Percentiles rank a stretch among this genome's conserved stretches.
phyloP scores from a whole-genome alignment of 2,329 filamentous ascomycete genomes.

The Aulographum hederae region DNA sequence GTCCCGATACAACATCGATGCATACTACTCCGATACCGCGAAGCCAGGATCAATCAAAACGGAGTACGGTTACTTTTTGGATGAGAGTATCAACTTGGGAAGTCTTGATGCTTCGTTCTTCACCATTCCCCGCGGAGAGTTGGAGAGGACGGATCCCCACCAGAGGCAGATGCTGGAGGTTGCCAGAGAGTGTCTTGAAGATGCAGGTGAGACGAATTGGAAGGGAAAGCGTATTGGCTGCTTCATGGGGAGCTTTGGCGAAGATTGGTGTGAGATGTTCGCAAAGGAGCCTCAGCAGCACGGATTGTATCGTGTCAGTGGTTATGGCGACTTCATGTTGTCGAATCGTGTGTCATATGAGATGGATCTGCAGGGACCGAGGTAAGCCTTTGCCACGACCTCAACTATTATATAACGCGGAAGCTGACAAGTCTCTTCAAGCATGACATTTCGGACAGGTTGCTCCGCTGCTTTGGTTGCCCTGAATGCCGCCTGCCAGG shows the following conservation, averaged over 20 bases:
- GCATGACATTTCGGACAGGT: constrained; percentile 14
- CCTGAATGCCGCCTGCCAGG: constrained; percentile 20
- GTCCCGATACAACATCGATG: constrained; percentile 2
- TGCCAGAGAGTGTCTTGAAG: constrained; percentile 2
- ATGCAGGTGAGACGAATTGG: background rate
- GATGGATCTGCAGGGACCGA: constrained; percentile 9
- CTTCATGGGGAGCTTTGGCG: background rate
- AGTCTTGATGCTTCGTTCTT: constrained; percentile 4
- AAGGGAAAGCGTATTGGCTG: constrained; percentile 1
- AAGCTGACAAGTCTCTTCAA: constrained; percentile 1
- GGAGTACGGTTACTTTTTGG: constrained; percentile 1
- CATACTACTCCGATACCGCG: background rate
- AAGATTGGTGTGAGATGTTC: background rate
- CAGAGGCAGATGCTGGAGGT: constrained; percentile 3
- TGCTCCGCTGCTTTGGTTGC: constrained; percentile 20
- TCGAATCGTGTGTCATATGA: constrained; percentile 13
- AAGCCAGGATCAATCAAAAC: background rate
- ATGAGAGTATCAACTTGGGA: constrained; percentile 1
- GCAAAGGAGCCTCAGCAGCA: background rate
- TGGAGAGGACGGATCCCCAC: constrained; percentile 3
- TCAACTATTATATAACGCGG: background rate
- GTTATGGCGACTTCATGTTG: constrained; percentile 8
- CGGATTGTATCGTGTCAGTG: constrained; percentile 2
- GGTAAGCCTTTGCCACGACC: background rate
- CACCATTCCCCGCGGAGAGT: background rate